phyloP scores from a whole-genome alignment of 2,329 filamentous ascomycete genomes.

The Onygena corvina region DNA sequence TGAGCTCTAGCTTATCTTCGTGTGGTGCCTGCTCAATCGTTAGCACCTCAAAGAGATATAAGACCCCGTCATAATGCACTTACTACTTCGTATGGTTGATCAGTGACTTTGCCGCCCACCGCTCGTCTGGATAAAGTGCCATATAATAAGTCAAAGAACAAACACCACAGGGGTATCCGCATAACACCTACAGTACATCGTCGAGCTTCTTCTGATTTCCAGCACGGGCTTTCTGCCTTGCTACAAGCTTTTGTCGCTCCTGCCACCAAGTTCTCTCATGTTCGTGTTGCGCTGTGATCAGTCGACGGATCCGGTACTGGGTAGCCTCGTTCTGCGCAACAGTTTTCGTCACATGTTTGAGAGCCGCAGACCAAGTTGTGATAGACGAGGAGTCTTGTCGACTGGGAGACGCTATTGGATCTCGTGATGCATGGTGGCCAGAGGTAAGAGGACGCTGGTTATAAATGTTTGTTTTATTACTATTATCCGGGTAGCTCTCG shows the following conservation, averaged over 20 bases:
- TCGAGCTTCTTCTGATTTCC: constrained; percentile 45
- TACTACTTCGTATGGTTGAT: constrained; percentile 4
- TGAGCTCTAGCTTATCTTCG: constrained; percentile 44
- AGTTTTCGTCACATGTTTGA: constrained; percentile 41
- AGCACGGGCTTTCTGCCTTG: constrained; percentile 40
- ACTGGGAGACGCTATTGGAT: neutral
- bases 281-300: constrained; percentile 52
- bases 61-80: neutral
- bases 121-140: constrained; percentile 28
- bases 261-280: constrained; percentile 52
- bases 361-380: constrained; percentile 40
- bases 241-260: constrained; percentile 40
- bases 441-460: neutral
- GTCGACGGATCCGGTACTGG: constrained; percentile 38
- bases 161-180: neutral
- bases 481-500: neutral
- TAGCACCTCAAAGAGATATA: neutral
- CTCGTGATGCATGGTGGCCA: neutral
- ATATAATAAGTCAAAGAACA: neutral
- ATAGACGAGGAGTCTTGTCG: constrained; percentile 29
- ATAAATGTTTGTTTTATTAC: neutral
- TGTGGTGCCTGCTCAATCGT: constrained; percentile 29
- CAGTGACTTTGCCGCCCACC: constrained; percentile 33
- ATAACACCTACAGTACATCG: constrained; percentile 40
- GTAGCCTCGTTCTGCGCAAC: constrained; percentile 36